A percentile compares a stretch with the other conserved stretches of the same genome.
Evolutionary conservation across 306 rosid species (phyloP).

Genomic region (Echinosophora koreensis): DNA sequence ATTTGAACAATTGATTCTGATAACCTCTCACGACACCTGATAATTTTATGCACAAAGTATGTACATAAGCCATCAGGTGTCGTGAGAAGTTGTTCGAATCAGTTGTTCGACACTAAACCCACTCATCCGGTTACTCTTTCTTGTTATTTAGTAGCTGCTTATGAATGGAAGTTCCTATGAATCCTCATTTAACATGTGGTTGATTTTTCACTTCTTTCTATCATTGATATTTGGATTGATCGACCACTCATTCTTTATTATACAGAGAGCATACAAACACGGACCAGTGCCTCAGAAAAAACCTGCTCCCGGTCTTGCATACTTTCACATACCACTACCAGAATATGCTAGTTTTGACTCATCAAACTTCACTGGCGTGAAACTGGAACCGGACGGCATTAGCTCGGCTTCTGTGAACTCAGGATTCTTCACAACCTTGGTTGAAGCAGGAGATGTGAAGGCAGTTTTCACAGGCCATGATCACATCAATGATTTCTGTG

Average conservation of each 20-base stretch:
- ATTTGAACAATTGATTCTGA: not conserved
- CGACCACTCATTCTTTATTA: not conserved
- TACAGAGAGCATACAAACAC: slow-evolving; percentile 70
- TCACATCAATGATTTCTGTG: slow-evolving; percentile 93
- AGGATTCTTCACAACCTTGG: slow-evolving; percentile 91
- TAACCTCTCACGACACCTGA: not conserved
- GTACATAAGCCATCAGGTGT: not conserved
- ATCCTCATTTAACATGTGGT: slow-evolving; percentile 14
- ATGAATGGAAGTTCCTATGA: slow-evolving; percentile 8
- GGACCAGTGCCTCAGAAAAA: slow-evolving; percentile 71
- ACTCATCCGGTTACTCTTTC: slow-evolving; percentile 23
- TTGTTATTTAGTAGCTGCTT: slow-evolving; percentile 23
- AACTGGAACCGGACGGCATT: slow-evolving; percentile 62
- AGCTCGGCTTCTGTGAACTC: slow-evolving; percentile 92
- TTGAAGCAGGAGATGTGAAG: slow-evolving; percentile 87
- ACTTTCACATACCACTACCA: slow-evolving; percentile 92
- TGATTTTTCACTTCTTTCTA: slow-evolving; percentile 38
- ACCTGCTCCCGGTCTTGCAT: slow-evolving; percentile 85
- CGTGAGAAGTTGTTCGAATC: not conserved
- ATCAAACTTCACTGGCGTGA: slow-evolving; percentile 78
- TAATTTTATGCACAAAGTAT: not conserved
- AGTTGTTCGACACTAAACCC: not conserved
- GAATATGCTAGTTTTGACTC: slow-evolving; percentile 76
- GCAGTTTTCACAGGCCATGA: slow-evolving; percentile 92
- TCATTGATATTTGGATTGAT: slow-evolving; percentile 22